Evolutionary conservation across 306 rosid species (phyloP), one percentile per base, ranked within the genome.

Genomic region (Acacia melanoxylon): DNA sequence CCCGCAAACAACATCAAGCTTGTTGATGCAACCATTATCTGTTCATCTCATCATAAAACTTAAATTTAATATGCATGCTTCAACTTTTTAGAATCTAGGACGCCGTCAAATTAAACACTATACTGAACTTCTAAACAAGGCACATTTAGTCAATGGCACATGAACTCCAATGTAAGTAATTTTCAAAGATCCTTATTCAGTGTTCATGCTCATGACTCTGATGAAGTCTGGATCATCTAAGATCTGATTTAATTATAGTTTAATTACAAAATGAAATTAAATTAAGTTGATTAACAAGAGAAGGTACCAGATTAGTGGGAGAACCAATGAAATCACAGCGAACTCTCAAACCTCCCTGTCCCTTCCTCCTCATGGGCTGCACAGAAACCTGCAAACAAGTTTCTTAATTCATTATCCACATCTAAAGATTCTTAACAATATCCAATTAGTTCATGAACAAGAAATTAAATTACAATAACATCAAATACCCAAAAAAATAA

Each of bases 1-100:
- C 99, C 99, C 6, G 99, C 98, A 88, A 95, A 95, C 69, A 95
- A 72, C 99, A 95, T 95, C 82, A 96, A 77, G 85, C 37, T 96
- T 67, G 99, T 96, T 11, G 94, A 86, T 1, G 90, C 77, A 84
- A 96, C 94, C 84, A 96, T 92, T 62, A 96, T 93, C 99, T 93
- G 91, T 69, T 22, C 66, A 20, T 56, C 62, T n/a, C 27, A 8
- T n/a, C 62, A 52, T 52, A 52, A 52, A 52, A 52, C 1, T 52
- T 19, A 52, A 24, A 52, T 52, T 52, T 19, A 6, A 52, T 19
- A 17, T 17, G 59, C 22, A 17, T 17, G 59, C 22, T 52, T 52
- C 10, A 17, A 6, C 6, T 16, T 52, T 52, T 52, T 6, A 19
- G 10, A 52, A 52, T 52, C 4, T 52, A 6, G 61, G 24, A 52